Conservation (phyloP, 441 rosid genomes). For the Cnidoscolus chayamansa region DNA sequence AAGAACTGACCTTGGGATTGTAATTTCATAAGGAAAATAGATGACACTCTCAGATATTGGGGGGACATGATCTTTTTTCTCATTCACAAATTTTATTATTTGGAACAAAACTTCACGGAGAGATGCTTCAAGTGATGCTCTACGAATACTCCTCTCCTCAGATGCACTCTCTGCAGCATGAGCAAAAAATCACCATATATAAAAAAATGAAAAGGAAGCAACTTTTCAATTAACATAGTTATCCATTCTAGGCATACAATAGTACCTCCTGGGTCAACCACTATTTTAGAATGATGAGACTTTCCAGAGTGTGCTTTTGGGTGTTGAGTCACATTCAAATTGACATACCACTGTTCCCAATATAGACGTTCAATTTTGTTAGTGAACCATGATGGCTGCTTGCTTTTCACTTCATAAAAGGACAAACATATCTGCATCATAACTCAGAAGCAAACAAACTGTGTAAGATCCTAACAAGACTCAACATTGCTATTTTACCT, state of each 20-base stretch:
- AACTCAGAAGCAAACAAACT: conserved; percentile 15
- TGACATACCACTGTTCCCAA: conserved; percentile 93
- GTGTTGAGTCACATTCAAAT: conserved; percentile 74
- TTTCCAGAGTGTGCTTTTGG: conserved; percentile 52
- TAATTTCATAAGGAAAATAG: conserved; percentile 80
- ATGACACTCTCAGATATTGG: conserved; percentile 71
- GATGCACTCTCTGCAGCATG: conserved; percentile 41
- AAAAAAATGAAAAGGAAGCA: conserved; percentile 9
- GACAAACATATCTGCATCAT: conserved; percentile 74
- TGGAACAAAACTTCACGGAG: conserved; percentile 85
- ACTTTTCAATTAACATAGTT: not conserved
- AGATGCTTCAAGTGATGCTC: conserved; percentile 70
- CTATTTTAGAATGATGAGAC: conserved; percentile 59
- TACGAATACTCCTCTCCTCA: conserved; percentile 62
- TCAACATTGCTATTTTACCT: not conserved
- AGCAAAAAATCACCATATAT: not conserved
- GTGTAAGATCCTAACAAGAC: not conserved
- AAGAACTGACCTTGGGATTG: conserved; percentile 69
- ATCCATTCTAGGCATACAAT: not conserved
- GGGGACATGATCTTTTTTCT: conserved; percentile 94
- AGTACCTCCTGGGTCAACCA: conserved; percentile 67
- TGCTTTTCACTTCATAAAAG: conserved; percentile 84
- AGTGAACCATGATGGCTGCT: conserved; percentile 82
- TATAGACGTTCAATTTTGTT: conserved; percentile 58
- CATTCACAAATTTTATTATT: conserved; percentile 83